Base-by-base conservation (phyloP, 768 basidiomycete species). In the Naganishia vishniacii region DNA sequence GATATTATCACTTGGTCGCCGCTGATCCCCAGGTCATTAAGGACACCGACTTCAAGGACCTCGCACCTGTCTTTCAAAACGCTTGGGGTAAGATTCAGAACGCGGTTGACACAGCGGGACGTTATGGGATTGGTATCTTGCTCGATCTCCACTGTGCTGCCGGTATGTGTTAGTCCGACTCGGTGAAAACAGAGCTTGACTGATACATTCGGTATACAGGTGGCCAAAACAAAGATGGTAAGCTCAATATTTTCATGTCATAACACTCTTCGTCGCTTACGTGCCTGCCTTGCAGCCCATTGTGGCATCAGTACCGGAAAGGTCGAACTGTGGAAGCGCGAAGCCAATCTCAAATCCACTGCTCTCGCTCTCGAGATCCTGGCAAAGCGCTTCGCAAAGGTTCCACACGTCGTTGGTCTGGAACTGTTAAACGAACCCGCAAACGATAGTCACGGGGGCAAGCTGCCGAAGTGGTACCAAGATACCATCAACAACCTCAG, bases 91-190 rank as follows among this genome's bases (percentile, higher is more conserved):
- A 85, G 59, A 83, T 89, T 65, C 82, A 85, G 47, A 81, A 80
- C 9, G 77, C 81, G 2, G 75, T 82, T 28, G 78, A 81, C 63
- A 49, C 84, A 85, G 91, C 91, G 1, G 77, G 78, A 47, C 80
- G 81, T 26, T 76, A 88, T 69, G 85, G 85, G 9, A 74, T 97
- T 48, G 92, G 91, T 70, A 78, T 93, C 31, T 85, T 94, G 48
- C 73, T 94, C 41, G 91, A 92, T 78, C 81, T 89, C 0, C 88
- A 90, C 71, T 87, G 86, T 28, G 89, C 84, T 31, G 88, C 91
- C 0, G 91, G 91, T 56, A 29, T 18, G 53, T 56, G 3, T 12
- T 16, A n/a, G 1, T 34, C 13, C 37, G n/a, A 16, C 37, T 15
- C 6, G 26, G 1, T 7, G n/a, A 18, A 26, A 23, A 37, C 37